These are phyloP conservation scores for Podila horticola DNA, from an alignment of 192 early-diverging fungal genomes.

Conservation along the genomic window DNA sequence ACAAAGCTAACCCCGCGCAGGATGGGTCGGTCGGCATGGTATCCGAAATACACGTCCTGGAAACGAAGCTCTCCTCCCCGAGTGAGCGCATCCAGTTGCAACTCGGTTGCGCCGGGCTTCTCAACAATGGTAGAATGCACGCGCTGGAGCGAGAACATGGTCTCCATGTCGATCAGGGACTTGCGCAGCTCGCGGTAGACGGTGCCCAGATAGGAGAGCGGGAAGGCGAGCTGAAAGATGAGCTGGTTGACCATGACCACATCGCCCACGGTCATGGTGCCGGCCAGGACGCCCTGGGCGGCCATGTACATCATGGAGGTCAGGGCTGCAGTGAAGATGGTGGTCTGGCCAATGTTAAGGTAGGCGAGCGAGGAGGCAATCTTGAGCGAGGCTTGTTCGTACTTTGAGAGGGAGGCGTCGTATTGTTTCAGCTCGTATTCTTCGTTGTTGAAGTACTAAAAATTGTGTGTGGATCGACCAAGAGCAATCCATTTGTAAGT, in stretches of 20 bases:
- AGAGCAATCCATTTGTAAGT: too few relatives aligned
- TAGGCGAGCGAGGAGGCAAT: constrained; percentile 83
- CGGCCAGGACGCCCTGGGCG: constrained; percentile 78
- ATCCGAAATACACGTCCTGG: constrained; percentile 86
- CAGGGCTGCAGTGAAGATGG: constrained; percentile 85
- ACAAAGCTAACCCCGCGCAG: constrained; percentile 73
- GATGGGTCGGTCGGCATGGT: constrained; percentile 59
- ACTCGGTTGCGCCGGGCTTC: constrained; percentile 58
- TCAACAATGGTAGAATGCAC: constrained; percentile 50
- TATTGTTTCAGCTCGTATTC: constrained; percentile 84
- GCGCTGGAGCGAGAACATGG: constrained; percentile 82
- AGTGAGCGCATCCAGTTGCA: constrained; percentile 29
- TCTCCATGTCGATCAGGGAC: constrained; percentile 92
- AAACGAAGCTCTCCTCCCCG: constrained; percentile 77
- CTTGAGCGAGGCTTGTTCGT: constrained; percentile 87
- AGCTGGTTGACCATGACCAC: constrained; percentile 96
- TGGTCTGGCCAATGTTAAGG: constrained; percentile 90
- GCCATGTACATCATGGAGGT: constrained; percentile 94
- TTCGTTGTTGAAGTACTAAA: constrained; percentile 87
- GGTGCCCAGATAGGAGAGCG: constrained; percentile 91
- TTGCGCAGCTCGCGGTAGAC: constrained; percentile 94
- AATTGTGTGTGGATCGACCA: background rate
- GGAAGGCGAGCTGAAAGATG: constrained; percentile 92
- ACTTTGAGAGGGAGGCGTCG: constrained; percentile 81
- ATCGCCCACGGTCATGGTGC: constrained; percentile 89